Conservation (phyloP, 371 early-diverging fungal genomes). For the Saksenaea vasiformis region DNA sequence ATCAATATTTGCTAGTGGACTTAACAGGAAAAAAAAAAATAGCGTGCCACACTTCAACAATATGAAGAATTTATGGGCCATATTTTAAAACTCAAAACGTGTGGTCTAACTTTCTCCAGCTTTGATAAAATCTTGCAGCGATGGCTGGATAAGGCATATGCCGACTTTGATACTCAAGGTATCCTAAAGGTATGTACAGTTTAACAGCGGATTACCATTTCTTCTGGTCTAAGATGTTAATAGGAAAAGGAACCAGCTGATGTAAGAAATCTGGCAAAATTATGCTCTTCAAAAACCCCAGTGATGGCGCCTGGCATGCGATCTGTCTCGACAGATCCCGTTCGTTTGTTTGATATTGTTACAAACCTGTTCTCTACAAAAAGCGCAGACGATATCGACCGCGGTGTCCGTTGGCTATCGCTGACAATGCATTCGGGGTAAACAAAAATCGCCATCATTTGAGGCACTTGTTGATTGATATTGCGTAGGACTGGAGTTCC, state of each 20-base stretch:
- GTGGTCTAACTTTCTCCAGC: conserved; percentile 40
- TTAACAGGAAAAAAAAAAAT: not conserved
- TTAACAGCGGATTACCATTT: not conserved
- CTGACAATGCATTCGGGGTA: conserved; percentile 51
- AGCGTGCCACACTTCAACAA: conserved; percentile 34
- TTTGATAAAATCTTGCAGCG: conserved; percentile 42
- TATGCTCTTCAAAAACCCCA: conserved; percentile 24
- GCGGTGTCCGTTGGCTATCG: conserved; percentile 50
- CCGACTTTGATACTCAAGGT: conserved; percentile 29
- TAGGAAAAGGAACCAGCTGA: conserved; percentile 38
- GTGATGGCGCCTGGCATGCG: conserved; percentile 2
- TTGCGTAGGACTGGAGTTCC: conserved; percentile 44
- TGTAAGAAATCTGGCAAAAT: conserved; percentile 30
- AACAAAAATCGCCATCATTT: not conserved
- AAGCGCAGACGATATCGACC: conserved; percentile 26
- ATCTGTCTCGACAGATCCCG: conserved; percentile 11
- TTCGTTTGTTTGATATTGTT: conserved; percentile 38
- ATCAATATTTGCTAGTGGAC: not conserved
- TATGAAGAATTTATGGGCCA: conserved; percentile 43
- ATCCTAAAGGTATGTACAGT: conserved; percentile 26
- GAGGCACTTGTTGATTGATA: not conserved
- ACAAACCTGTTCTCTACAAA: conserved; percentile 30
- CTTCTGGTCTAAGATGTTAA: not conserved
- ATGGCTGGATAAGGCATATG: conserved; percentile 42
- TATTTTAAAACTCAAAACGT: conserved; percentile 44